Evolutionary conservation across 805 yeast genomes (phyloP), one percentile per base, ranked within the genome.

Genomic region (Kodamaea nitidulidarum): DNA sequence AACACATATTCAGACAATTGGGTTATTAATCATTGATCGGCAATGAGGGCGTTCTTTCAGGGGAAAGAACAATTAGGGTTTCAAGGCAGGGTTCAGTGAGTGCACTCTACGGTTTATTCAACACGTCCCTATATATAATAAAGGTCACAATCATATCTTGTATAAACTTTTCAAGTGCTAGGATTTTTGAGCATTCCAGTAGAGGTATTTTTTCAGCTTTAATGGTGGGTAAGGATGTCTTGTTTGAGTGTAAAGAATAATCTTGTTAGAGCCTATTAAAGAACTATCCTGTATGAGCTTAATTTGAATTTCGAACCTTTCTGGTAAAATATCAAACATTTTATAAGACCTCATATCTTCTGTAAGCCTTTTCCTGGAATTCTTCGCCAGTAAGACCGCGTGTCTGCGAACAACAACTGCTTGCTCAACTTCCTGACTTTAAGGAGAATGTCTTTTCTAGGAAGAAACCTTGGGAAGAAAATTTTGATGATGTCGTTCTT

Each of bases 401-500:
- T 41, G 17, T 52, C 53, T 3, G 64, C 66, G 44, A 65, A 70
- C 22, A 70, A 49, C 35, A 67, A 53, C 35, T 55, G 50, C 28
- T 75, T 50, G 38, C 72, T 61, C 25, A 55, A 53, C 35, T 56
- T 58, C 67, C 73, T 61, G 4, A 69, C 74, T 32, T 55, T 48
- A 6, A 67, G 53, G 25, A 70, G 48, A 5, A 67, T 59, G 27
- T 65, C 67, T 43, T 67, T 65, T 15, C 71, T 35, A 9, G 76
- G 76, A 18, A 70, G 53, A 37, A 67, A 57, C 35, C 62, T 60
- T 9, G 72, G 71, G 41, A 70, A 70, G 26, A 68, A 66, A 10
- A 70, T 63, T 27, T 60, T 61, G 20, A 56, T 53, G 21, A 50
- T 45, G 29, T 52, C 51, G 8, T 52, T 51, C 14, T 44, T 48